phyloP scores from a whole-genome alignment of 257 asterid genomes.

The Asclepias syriaca region DNA sequence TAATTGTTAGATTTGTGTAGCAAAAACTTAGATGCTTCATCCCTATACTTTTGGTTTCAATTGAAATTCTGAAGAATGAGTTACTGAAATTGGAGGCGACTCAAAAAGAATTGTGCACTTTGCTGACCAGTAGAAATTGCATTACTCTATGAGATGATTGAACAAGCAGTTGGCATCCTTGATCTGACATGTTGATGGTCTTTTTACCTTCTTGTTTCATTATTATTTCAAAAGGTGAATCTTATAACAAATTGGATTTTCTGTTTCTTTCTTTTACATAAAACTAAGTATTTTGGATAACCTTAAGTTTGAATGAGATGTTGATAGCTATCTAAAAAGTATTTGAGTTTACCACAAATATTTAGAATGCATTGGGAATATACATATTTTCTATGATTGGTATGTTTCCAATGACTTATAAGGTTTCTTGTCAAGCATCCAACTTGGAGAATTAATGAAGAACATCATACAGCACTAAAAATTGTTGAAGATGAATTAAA shows the following conservation, averaged over 20 bases:
- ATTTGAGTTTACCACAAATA: neutral
- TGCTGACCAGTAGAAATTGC: neutral
- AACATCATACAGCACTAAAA: neutral
- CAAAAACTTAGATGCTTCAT: neutral
- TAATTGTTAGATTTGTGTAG: neutral
- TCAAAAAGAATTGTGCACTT: neutral
- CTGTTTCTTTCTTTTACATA: neutral
- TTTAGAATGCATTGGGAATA: neutral
- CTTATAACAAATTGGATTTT: neutral
- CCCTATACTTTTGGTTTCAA: neutral
- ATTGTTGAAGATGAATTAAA: neutral
- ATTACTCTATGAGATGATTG: neutral
- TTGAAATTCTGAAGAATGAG: neutral
- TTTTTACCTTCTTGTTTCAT: neutral
- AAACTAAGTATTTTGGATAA: neutral
- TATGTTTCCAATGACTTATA: neutral
- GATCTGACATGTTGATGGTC: neutral
- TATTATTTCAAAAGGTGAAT: neutral
- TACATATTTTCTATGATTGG: neutral
- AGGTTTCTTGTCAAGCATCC: neutral
- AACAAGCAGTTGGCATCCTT: neutral
- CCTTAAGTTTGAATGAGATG: neutral
- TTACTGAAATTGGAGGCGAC: neutral
- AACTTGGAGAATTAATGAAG: neutral
- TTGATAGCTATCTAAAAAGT: neutral